Base-by-base conservation (phyloP, 73 alveolate genomes). In the Tetrahymena borealis region DNA sequence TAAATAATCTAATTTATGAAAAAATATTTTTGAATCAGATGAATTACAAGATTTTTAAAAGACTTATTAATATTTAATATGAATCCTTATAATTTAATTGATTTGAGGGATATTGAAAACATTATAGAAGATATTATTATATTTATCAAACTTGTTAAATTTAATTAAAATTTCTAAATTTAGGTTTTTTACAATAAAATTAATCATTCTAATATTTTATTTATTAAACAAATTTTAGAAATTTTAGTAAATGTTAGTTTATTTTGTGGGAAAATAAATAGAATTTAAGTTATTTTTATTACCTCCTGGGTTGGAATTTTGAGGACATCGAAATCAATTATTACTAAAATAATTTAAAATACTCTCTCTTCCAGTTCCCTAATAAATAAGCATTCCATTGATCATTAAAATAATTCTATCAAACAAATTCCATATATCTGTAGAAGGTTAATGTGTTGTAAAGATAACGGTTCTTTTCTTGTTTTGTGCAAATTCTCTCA, bases 401-500 rank as follows among this genome's bases (percentile, higher is more conserved):
- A 91, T 79, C 96, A 97, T 91, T 39, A 97, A 90, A 90, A 97
- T 93, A 11, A 97, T 32, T 93, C 96, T 95, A 91, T 97, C 98
- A 91, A 97, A 96, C 91, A 91, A 91, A 18, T 94, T 78, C 38
- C 95, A 94, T 10, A 96, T 94, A 42, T 97, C 98, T n/a, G 98
- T 94, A 93, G 95, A 93, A 11, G 99, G 99, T 93, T 97, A 97
- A 96, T 97, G 99, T 40, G 96, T 97, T 8, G 99, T 97, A 78
- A 95, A 41, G 78, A 97, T 95, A 33, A 97, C 98, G 18, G 98
- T 96, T 90, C 97, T 95, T 32, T 98, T 98, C 3, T 90, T 18
- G 28, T n/a, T 40, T 5, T 36, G 36, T 16, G 99, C 94, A 36
- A 95, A 90, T 31, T 96, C 97, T 40, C 94, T 79, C 24, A 96